Conservation (phyloP, 345 rosid species). For the Arabis hirsuta region DNA sequence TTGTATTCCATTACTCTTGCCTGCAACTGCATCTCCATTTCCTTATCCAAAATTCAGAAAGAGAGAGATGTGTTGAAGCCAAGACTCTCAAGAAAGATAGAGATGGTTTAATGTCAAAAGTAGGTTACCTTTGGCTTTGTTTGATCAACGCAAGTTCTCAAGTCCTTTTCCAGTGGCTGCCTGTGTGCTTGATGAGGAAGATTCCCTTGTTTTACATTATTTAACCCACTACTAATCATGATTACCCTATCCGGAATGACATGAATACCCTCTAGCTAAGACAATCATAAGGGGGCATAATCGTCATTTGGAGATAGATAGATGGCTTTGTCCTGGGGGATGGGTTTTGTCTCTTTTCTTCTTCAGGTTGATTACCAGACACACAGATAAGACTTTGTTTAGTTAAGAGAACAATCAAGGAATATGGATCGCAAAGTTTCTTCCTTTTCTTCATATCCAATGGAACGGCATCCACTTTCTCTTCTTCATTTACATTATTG, state of each 20-base stretch:
- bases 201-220: conserved; percentile 33
- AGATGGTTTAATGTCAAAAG: conserved; percentile 31
- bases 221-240: conserved; percentile 26
- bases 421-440: conserved; percentile 33
- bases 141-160: conserved; percentile 40
- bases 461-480: conserved; percentile 40
- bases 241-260: conserved; percentile 28
- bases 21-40: conserved; percentile 51
- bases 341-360: conserved; percentile 42
- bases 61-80: conserved; percentile 6
- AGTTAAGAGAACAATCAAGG: conserved; percentile 16
- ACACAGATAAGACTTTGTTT: conserved; percentile 23
- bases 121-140: conserved; percentile 26
- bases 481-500: conserved; percentile 18
- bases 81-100: conserved; percentile 19
- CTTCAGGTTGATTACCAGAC: conserved; percentile 37
- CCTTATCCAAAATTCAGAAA: not conserved
- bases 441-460: conserved; percentile 39
- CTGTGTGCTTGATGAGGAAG: conserved; percentile 41
- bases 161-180: conserved; percentile 36
- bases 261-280: conserved; percentile 22
- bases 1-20: conserved; percentile 61
- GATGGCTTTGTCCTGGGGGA: conserved; percentile 30
- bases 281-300: conserved; percentile 22
- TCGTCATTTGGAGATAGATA: conserved; percentile 24